Percentiles rank a stretch among this genome's conserved stretches.
These are phyloP conservation scores for Leccinum disarticulatum DNA, from an alignment of 768 basidiomycete genomes.

Conservation along the genomic window DNA sequence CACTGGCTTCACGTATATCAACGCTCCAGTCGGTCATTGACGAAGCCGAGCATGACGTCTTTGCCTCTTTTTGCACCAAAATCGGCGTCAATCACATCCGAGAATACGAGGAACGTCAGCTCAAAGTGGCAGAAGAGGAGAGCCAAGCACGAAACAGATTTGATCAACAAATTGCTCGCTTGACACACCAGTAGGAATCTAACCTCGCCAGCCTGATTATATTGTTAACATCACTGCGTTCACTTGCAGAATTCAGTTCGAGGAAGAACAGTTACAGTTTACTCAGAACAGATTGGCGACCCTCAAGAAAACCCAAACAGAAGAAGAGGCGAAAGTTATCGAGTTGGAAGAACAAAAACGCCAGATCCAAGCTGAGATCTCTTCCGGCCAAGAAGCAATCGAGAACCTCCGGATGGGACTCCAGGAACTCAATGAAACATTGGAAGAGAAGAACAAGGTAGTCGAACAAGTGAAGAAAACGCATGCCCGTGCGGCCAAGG, in stretches of 20 bases:
- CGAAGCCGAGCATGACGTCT: constrained; percentile 78
- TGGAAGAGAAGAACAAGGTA: constrained; percentile 71
- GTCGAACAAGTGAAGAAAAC: constrained; percentile 78
- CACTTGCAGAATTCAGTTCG: constrained; percentile 67
- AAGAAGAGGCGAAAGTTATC: constrained; percentile 53
- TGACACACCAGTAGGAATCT: constrained; percentile 74
- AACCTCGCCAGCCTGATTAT: background rate
- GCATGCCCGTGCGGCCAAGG: constrained; percentile 66
- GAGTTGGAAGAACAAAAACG: constrained; percentile 56
- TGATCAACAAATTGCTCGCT: constrained; percentile 81
- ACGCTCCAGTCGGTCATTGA: constrained; percentile 59
- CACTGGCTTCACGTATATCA: constrained; percentile 55
- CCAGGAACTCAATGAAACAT: constrained; percentile 52
- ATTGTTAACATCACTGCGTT: constrained; percentile 7
- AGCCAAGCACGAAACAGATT: constrained; percentile 80
- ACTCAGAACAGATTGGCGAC: constrained; percentile 61
- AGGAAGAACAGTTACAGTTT: constrained; percentile 68
- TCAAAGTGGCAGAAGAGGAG: constrained; percentile 86
- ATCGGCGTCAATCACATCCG: constrained; percentile 83
- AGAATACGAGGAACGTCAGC: constrained; percentile 90
- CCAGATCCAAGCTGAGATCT: constrained; percentile 58
- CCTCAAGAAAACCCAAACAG: constrained; percentile 49
- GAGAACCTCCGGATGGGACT: constrained; percentile 61
- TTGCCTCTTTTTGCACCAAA: constrained; percentile 71
- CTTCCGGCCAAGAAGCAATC: constrained; percentile 54